phyloP scores from a whole-genome alignment of 2,329 filamentous ascomycete genomes.

The Pseudopyrenochaeta lycopersici region DNA sequence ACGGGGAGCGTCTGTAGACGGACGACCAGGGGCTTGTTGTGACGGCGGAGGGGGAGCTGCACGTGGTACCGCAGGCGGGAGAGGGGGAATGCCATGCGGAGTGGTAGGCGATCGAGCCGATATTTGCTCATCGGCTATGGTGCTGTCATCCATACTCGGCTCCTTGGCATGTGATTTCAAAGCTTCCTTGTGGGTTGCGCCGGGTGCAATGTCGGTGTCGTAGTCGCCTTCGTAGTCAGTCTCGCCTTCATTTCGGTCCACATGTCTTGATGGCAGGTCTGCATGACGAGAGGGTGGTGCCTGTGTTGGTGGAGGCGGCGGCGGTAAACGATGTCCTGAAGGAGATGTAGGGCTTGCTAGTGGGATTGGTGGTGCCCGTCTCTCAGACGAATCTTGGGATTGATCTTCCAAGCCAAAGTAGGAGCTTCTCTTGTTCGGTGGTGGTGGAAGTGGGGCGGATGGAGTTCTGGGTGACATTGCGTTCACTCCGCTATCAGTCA shows the following conservation, averaged over 20 bases:
- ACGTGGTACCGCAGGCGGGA: conserved; percentile 49
- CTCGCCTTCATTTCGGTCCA: conserved; percentile 78
- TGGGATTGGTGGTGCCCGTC: conserved; percentile 64
- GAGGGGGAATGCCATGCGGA: conserved; percentile 43
- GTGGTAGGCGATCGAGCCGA: conserved; percentile 50
- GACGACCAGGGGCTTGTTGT: conserved; percentile 63
- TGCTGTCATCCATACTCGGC: conserved; percentile 75
- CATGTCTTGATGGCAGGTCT: conserved; percentile 41
- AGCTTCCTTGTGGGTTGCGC: conserved; percentile 92
- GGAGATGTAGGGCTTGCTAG: conserved; percentile 47
- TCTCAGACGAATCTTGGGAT: conserved; percentile 34
- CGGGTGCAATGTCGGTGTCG: conserved; percentile 95
- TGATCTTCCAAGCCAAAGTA: conserved; percentile 52
- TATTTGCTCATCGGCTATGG: conserved; percentile 64
- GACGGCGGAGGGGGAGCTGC: conserved; percentile 67
- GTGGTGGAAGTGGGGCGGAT: conserved; percentile 34
- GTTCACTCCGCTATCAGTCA: conserved; percentile 55
- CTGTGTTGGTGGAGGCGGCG: conserved; percentile 57
- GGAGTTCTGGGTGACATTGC: conserved; percentile 39
- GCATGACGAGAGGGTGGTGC: conserved; percentile 50
- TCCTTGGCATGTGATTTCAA: conserved; percentile 83
- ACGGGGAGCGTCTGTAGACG: conserved; percentile 74
- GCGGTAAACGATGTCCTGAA: conserved; percentile 51
- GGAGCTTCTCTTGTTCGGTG: conserved; percentile 50
- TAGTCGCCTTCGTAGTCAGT: conserved; percentile 98